Evolutionary conservation across 768 basidiomycete genomes (phyloP).

Genomic region (Leccinum olivaceopallidum): DNA sequence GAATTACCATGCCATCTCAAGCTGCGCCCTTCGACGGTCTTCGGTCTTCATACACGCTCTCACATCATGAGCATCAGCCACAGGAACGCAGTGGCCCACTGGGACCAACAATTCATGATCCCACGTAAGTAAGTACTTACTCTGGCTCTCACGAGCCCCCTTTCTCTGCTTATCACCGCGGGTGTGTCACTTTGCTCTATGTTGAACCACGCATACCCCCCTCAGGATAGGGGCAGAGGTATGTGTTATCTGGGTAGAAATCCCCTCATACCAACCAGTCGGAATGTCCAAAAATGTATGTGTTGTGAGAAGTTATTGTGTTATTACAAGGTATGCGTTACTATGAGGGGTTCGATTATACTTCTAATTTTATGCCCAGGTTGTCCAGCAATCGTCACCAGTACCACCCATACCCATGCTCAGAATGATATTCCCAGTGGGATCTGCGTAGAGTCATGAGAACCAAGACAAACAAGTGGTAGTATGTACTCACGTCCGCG

Average conservation of each 20-base stretch:
- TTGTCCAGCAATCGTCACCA: not conserved
- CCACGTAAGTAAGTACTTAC: too few species aligned
- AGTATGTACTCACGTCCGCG: conserved; percentile 17
- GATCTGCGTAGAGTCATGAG: conserved; percentile 13
- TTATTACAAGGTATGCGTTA: not conserved
- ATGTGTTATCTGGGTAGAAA: not conserved
- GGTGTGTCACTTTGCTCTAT: not conserved
- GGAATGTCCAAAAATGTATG: not conserved
- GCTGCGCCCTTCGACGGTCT: too few species aligned
- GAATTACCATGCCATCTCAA: not conserved
- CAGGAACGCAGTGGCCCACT: too few species aligned
- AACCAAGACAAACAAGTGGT: not conserved
- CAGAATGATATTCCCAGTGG: conserved; percentile 23
- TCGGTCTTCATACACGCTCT: too few species aligned
- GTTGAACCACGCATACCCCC: not conserved
- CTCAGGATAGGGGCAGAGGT: not conserved
- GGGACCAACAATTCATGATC: too few species aligned
- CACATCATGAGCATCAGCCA: too few species aligned
- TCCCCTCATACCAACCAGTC: not conserved
- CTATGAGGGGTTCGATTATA: not conserved
- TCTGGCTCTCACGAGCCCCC: too few species aligned
- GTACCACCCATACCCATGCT: not conserved
- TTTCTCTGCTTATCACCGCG: not conserved
- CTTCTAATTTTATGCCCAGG: conserved; percentile 1
- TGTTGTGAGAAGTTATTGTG: not conserved